phyloP scores from a whole-genome alignment of 2,329 filamentous ascomycete species.

The Fusarium sp. region DNA sequence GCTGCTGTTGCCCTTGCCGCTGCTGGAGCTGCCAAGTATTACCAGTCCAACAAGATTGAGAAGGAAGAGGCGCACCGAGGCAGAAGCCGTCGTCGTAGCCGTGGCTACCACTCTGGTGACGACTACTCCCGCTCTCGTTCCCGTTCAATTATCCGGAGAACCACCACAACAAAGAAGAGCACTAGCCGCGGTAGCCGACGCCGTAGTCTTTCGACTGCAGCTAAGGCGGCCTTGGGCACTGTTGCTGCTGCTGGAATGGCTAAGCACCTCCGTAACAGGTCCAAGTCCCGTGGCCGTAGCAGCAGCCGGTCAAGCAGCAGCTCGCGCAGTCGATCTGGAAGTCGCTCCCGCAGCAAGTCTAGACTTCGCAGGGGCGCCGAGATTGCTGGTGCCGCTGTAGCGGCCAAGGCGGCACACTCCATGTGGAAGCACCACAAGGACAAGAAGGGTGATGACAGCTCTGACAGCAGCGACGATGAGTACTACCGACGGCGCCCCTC shows the following conservation, averaged over 20 bases:
- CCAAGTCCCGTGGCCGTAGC: conserved; percentile 51
- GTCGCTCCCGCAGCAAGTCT: conserved; percentile 59
- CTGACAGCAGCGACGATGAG: conserved; percentile 51
- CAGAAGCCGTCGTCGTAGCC: conserved; percentile 60
- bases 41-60: conserved; percentile 70
- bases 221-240: conserved; percentile 70
- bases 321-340: conserved; percentile 38
- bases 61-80: conserved; percentile 70
- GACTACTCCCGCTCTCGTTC: conserved; percentile 61
- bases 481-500: conserved; percentile 52
- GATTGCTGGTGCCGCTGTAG: conserved; percentile 70
- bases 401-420: conserved; percentile 71
- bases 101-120: conserved; percentile 54
- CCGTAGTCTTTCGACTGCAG: conserved; percentile 61
- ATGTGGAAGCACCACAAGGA: conserved; percentile 71
- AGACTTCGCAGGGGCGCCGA: conserved; percentile 67
- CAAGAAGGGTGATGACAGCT: conserved; percentile 64
- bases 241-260: conserved; percentile 69
- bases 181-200: conserved; percentile 52
- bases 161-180: conserved; percentile 56
- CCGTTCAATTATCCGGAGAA: conserved; percentile 51
- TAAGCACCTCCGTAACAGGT: conserved; percentile 68
- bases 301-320: conserved; percentile 41
- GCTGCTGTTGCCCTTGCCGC: conserved; percentile 73
- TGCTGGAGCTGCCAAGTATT: conserved; percentile 74